phyloP scores from a whole-genome alignment of 1,139 yeast genomes.

The Diutina ranongensis region DNA sequence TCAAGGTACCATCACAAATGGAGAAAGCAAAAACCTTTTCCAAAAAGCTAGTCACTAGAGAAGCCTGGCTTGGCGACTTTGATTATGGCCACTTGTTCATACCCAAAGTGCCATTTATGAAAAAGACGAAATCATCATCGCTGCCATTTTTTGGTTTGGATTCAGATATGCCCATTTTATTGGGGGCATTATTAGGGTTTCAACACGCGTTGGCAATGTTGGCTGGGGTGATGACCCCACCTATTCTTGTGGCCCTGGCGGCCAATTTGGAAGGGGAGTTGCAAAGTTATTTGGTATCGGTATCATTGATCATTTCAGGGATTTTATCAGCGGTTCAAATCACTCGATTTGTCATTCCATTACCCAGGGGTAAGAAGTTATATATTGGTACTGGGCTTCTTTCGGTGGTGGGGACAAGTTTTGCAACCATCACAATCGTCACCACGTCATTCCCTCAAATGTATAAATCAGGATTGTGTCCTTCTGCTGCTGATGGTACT shows the following conservation, averaged over 20 bases:
- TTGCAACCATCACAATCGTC: conserved; percentile 77
- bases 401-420: conserved; percentile 83
- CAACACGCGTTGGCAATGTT: conserved; percentile 86
- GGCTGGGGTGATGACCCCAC: conserved; percentile 87
- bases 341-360: conserved; percentile 55
- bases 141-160: conserved; percentile 77
- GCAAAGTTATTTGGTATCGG: conserved; percentile 65
- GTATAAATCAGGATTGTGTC: conserved; percentile 63
- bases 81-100: conserved; percentile 68
- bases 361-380: conserved; percentile 34
- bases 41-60: conserved; percentile 18
- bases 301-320: conserved; percentile 68
- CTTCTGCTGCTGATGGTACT: conserved; percentile 42
- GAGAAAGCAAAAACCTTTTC: not conserved
- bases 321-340: conserved; percentile 66
- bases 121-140: conserved; percentile 30
- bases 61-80: conserved; percentile 74
- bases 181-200: conserved; percentile 69
- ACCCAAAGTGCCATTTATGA: conserved; percentile 63
- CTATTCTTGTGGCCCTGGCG: conserved; percentile 50
- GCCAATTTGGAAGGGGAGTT: conserved; percentile 43
- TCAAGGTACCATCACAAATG: not conserved
- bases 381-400: conserved; percentile 79
- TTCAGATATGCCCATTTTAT: conserved; percentile 64
- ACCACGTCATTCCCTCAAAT: conserved; percentile 65